These are phyloP conservation scores for Sugiyamaella smithiae DNA, from an alignment of 805 yeast species.

Conservation along the genomic window DNA sequence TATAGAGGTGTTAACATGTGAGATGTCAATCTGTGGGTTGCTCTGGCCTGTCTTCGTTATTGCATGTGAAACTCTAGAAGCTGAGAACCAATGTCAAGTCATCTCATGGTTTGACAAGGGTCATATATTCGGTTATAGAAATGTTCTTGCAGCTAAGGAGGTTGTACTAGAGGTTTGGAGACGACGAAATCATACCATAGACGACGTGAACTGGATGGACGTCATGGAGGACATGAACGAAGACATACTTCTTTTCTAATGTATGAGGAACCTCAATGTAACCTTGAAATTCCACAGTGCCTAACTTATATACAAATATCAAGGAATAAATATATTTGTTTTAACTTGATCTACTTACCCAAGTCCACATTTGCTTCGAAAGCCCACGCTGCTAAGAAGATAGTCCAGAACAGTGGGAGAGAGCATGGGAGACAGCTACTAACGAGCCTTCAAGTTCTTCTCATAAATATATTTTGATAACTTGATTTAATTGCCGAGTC, in stretches of 20 bases:
- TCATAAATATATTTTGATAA: too few relatives aligned
- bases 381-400: too few relatives aligned
- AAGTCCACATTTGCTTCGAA: too few relatives aligned
- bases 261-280: too few relatives aligned
- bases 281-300: too few relatives aligned
- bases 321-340: too few relatives aligned
- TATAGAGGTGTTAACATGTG: not conserved
- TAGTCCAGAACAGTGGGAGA: too few relatives aligned
- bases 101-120: not conserved
- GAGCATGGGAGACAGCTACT: too few relatives aligned
- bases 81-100: not conserved
- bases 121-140: not conserved
- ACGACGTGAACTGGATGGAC: not conserved
- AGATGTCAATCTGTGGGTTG: not conserved
- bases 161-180: not conserved
- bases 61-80: not conserved
- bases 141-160: not conserved
- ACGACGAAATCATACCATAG: not conserved
- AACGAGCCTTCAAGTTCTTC: too few relatives aligned
- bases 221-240: conserved; percentile 2
- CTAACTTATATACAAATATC: too few relatives aligned
- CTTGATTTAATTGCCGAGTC: conserved; percentile 3
- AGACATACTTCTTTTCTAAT: not conserved
- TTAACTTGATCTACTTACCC: too few relatives aligned
- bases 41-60: not conserved